phyloP scores from a whole-genome alignment of 495 filamentous ascomycete genomes.

The Xylaria bambusicola region DNA sequence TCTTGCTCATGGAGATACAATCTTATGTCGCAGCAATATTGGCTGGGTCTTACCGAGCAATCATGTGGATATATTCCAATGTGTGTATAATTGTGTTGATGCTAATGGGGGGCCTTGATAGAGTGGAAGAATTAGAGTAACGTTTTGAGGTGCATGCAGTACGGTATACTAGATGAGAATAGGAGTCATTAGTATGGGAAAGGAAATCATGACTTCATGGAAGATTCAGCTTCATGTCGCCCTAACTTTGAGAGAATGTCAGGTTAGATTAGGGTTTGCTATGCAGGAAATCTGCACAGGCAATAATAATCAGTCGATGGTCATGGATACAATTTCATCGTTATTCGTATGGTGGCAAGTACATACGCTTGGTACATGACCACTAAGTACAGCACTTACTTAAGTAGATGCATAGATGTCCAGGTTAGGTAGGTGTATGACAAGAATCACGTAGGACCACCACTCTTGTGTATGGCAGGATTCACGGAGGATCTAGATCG shows the following conservation, averaged over 20 bases:
- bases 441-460: slow-evolving; percentile 2
- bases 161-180: too few relatives aligned
- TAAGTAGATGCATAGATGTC: neutral
- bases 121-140: too few relatives aligned
- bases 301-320: too few relatives aligned
- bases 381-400: too few relatives aligned
- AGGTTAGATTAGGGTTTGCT: too few relatives aligned
- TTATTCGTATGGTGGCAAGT: neutral
- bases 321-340: too few relatives aligned
- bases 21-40: too few relatives aligned
- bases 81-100: neutral
- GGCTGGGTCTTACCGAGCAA: too few relatives aligned
- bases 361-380: neutral
- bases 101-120: neutral
- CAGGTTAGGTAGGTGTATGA: slow-evolving; percentile 1
- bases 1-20: too few relatives aligned
- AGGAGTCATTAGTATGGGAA: neutral
- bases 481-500: neutral
- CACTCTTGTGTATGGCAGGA: too few relatives aligned
- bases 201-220: neutral
- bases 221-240: neutral
- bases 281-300: too few relatives aligned
- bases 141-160: too few relatives aligned
- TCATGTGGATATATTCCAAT: neutral
- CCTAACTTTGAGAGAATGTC: neutral